These are phyloP conservation scores for Candida frijolesensis DNA, from an alignment of 1,139 yeast species.

Conservation along the genomic window DNA sequence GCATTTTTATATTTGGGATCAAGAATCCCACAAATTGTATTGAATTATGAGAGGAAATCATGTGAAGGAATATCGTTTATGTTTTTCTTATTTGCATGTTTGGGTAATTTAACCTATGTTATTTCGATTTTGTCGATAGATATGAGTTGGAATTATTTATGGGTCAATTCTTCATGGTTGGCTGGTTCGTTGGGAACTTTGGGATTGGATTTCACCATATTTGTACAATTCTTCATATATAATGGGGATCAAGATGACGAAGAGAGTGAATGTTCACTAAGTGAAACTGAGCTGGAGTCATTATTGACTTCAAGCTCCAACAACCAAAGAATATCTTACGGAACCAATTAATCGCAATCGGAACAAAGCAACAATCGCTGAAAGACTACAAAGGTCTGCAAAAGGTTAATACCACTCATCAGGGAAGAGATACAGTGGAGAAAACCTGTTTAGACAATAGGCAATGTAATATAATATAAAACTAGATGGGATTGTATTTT, in stretches of 20 bases:
- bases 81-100: conserved; percentile 89
- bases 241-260: conserved; percentile 36
- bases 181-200: conserved; percentile 91
- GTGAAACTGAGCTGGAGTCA: conserved; percentile 11
- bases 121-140: conserved; percentile 80
- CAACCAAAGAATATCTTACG: conserved; percentile 9
- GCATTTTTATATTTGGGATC: conserved; percentile 86
- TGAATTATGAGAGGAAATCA: conserved; percentile 81
- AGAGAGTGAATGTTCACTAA: conserved; percentile 10
- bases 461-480: too few relatives aligned
- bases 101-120: conserved; percentile 89
- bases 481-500: too few relatives aligned
- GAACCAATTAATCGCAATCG: conserved; percentile 5
- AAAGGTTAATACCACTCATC: too few relatives aligned
- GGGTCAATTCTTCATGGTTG: conserved; percentile 89
- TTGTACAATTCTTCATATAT: conserved; percentile 84
- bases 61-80: conserved; percentile 92
- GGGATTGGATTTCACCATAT: conserved; percentile 78
- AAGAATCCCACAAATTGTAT: conserved; percentile 82
- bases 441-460: too few relatives aligned
- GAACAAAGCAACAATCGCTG: too few relatives aligned
- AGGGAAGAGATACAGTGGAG: too few relatives aligned
- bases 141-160: conserved; percentile 63
- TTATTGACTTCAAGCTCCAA: conserved; percentile 8
- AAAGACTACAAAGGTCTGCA: too few relatives aligned